Conservation (phyloP, 2,329 filamentous ascomycete species). For the Fusarium sp. region DNA sequence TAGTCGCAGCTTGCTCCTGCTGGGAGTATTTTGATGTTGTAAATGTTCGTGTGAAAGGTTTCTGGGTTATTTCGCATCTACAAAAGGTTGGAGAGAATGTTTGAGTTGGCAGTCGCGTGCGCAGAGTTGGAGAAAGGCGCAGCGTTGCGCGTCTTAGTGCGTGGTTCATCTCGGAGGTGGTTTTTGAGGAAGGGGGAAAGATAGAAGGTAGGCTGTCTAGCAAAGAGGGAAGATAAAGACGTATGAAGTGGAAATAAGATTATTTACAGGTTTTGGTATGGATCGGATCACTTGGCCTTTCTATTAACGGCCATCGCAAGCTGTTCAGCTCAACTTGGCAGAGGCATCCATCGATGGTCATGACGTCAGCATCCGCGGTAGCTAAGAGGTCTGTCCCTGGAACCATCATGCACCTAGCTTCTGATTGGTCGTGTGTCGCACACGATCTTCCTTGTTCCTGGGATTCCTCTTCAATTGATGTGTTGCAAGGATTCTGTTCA, state of each 20-base stretch:
- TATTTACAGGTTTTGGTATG: slow-evolving; percentile 5
- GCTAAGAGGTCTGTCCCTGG: slow-evolving; percentile 27
- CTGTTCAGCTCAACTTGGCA: slow-evolving; percentile 9
- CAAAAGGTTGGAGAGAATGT: slow-evolving; percentile 12
- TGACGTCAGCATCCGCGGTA: slow-evolving; percentile 29
- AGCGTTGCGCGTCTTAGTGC: slow-evolving; percentile 31
- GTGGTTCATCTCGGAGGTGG: slow-evolving; percentile 31
- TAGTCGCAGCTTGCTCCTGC: slow-evolving; percentile 20
- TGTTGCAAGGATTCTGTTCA: background rate
- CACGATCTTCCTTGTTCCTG: background rate
- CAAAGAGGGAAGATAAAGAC: background rate
- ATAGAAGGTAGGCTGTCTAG: background rate
- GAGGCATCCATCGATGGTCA: background rate
- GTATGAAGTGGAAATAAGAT: slow-evolving; percentile 25
- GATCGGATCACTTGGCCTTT: slow-evolving; percentile 1
- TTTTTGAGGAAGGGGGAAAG: background rate
- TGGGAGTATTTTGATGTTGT: slow-evolving; percentile 29
- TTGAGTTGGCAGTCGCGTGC: slow-evolving; percentile 6
- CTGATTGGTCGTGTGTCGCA: slow-evolving; percentile 15
- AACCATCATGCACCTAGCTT: slow-evolving; percentile 18
- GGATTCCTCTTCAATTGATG: background rate
- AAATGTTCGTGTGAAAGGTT: slow-evolving; percentile 30
- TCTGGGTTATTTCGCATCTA: background rate
- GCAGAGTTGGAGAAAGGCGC: slow-evolving; percentile 29
- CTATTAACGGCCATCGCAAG: slow-evolving; percentile 21